Evolutionary conservation across 345 rosid species (phyloP).

Genomic region (Syzygium oleosum): DNA sequence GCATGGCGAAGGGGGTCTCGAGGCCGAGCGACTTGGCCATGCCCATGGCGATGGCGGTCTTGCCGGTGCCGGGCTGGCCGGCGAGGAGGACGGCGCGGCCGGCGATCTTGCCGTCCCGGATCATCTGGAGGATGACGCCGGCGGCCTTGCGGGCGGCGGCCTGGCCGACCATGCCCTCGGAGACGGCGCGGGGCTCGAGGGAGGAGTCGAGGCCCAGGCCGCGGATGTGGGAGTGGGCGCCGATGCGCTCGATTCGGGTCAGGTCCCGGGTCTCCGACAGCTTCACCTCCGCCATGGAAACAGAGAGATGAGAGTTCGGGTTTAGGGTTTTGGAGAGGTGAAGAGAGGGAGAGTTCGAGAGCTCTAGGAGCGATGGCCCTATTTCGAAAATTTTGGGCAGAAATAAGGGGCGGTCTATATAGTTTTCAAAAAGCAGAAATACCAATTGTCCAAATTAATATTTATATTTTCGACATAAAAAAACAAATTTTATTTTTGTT

Average conservation of each 20-base stretch:
- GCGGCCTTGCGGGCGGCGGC: slow-evolving; percentile 80
- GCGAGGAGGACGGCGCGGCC: slow-evolving; percentile 88
- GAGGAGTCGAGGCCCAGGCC: slow-evolving; percentile 88
- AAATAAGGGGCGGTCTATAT: background rate
- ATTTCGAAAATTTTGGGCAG: background rate
- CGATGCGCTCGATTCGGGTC: slow-evolving; percentile 88
- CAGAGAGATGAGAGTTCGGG: slow-evolving; percentile 3
- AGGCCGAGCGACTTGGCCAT: slow-evolving; percentile 94
- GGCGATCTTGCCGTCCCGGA: slow-evolving; percentile 77
- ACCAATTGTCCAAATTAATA: too few relatives aligned
- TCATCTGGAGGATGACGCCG: slow-evolving; percentile 92
- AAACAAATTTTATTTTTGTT: background rate
- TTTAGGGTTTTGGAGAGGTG: slow-evolving; percentile 4
- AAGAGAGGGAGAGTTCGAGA: background rate
- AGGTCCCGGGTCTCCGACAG: slow-evolving; percentile 72
- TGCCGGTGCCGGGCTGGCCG: slow-evolving; percentile 97
- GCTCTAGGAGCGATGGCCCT: accelerated
- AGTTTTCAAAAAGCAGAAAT: too few relatives aligned
- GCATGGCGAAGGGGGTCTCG: slow-evolving; percentile 94
- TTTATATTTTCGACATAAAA: too few relatives aligned
- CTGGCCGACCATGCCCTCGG: slow-evolving; percentile 94
- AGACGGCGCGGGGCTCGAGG: slow-evolving; percentile 77
- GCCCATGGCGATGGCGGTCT: slow-evolving; percentile 97
- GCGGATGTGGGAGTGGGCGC: slow-evolving; percentile 95
- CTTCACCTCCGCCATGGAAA: slow-evolving; percentile 65